phyloP scores from a whole-genome alignment of 2,329 filamentous ascomycete genomes.

The Fusarium foetens region DNA sequence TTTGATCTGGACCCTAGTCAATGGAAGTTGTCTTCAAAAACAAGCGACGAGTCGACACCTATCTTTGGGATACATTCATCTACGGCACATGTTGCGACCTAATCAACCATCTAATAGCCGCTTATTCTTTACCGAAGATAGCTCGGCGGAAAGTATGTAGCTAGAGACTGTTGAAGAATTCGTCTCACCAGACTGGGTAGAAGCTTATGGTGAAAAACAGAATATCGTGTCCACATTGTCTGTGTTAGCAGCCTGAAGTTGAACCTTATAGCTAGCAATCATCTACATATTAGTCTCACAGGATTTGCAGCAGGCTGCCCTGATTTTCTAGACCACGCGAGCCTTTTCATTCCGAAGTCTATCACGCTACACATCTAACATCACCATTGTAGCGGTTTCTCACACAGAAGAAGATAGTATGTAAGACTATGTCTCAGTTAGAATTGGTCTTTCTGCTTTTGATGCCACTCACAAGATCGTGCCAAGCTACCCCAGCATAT shows the following conservation, averaged over 20 bases:
- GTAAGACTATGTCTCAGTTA: conserved; percentile 2
- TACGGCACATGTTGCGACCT: too few relatives aligned
- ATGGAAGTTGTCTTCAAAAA: background rate
- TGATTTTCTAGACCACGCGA: background rate
- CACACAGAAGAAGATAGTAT: background rate
- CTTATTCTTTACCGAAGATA: background rate
- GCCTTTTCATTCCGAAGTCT: background rate
- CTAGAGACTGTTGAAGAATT: background rate
- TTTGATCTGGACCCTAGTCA: too few relatives aligned
- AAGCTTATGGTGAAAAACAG: too few relatives aligned
- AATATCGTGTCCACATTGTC: too few relatives aligned
- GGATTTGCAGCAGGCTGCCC: background rate
- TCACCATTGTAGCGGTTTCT: background rate
- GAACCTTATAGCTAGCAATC: too few relatives aligned
- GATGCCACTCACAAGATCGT: conserved; percentile 41
- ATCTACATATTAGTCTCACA: too few relatives aligned
- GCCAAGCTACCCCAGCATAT: conserved; percentile 47
- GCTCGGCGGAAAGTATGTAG: background rate
- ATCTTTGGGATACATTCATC: background rate
- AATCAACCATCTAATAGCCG: too few relatives aligned
- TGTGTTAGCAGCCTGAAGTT: too few relatives aligned
- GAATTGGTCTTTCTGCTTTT: rapidly evolving
- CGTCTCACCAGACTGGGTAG: background rate
- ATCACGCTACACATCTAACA: too few relatives aligned
- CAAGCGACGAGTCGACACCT: background rate